Base-by-base conservation (phyloP, 2,329 filamentous ascomycete genomes). In the Raffaelea albimanens region DNA sequence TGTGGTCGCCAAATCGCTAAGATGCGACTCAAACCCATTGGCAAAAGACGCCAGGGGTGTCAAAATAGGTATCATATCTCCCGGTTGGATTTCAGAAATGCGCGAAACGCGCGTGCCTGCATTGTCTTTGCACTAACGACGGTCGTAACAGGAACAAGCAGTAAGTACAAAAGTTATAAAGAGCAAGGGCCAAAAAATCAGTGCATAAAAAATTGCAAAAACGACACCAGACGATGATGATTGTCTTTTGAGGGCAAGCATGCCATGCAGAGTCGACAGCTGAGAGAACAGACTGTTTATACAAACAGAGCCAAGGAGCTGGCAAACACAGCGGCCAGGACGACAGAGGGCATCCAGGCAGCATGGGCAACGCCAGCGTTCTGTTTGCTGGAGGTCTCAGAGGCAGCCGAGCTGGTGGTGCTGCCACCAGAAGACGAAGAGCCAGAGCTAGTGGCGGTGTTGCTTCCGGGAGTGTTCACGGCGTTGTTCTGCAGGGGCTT, bases 381-480 rank as follows among this genome's bases (percentile, higher is more conserved):
- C 25, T 25, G 14, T 36, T 14, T 25, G 44, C 34, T 11, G 20
- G 18, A 21, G 18, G 16, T 20, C 5, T n/a, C 34, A 13, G 45
- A 40, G 23, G 23, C 18, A 4, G 43, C 34, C 29, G 23, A 20
- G 33, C 13, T 14, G 19, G 40, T 39, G 3, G 52, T 44, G 3
- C 51, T 36, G 5, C 31, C 31, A 34, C 50, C 34, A 5, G 44
- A 41, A 14, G 50, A 62, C 53, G 50, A 44, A 20, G 47, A 42
- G 44, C 38, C 44, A 3, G 51, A 43, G 44, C 41, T 51, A 20
- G 51, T 46, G 29, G 47, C 49, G 20, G 25, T 53, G 60, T 72
- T 72, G 56, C 61, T 67, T 56, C 71, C 71, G 13, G 65, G 62
- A 53, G 61, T 61, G 64, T 76, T 76, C 56, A 64, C 63, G 47